These are phyloP conservation scores for Chalciporus piperatus DNA, from an alignment of 768 basidiomycete species.

Conservation along the genomic window DNA sequence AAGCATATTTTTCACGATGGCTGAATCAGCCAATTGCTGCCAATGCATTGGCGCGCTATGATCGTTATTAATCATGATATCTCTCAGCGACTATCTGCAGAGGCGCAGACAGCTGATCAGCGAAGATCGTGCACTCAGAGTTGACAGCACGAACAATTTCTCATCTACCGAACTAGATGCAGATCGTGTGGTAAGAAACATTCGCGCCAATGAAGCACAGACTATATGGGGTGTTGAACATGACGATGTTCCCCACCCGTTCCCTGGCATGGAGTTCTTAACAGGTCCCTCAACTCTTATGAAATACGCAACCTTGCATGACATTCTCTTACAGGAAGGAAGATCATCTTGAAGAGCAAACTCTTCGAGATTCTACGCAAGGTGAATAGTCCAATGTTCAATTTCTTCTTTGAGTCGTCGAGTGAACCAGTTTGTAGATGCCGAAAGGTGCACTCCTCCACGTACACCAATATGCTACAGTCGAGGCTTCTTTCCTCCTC, in stretches of 20 bases:
- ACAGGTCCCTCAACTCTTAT: constrained; percentile 42
- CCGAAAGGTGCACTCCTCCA: constrained; percentile 49
- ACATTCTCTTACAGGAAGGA: constrained; percentile 21
- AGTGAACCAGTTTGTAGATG: constrained; percentile 30
- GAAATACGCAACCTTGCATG: neutral
- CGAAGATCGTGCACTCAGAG: constrained; percentile 50
- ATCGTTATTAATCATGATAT: constrained; percentile 1
- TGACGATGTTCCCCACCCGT: constrained; percentile 52
- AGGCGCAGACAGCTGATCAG: constrained; percentile 29
- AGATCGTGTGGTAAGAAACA: constrained; percentile 50
- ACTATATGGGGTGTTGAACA: constrained; percentile 58
- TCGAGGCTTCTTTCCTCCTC: constrained; percentile 35
- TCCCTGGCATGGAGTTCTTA: constrained; percentile 76
- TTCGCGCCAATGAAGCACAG: constrained; percentile 51
- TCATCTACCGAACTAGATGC: constrained; percentile 47
- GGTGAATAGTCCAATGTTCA: constrained; percentile 14
- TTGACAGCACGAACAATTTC: constrained; percentile 19
- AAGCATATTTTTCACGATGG: too few species aligned
- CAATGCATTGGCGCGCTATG: too few species aligned
- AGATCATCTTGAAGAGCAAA: constrained; percentile 35
- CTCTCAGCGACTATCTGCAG: constrained; percentile 12
- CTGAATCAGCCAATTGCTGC: too few species aligned
- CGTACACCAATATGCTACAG: constrained; percentile 42
- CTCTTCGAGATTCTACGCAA: constrained; percentile 40
- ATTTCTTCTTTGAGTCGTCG: neutral